These are phyloP conservation scores for Coleophoma eucalyptorum DNA, from an alignment of 2,329 filamentous ascomycete species.

Conservation along the genomic window DNA sequence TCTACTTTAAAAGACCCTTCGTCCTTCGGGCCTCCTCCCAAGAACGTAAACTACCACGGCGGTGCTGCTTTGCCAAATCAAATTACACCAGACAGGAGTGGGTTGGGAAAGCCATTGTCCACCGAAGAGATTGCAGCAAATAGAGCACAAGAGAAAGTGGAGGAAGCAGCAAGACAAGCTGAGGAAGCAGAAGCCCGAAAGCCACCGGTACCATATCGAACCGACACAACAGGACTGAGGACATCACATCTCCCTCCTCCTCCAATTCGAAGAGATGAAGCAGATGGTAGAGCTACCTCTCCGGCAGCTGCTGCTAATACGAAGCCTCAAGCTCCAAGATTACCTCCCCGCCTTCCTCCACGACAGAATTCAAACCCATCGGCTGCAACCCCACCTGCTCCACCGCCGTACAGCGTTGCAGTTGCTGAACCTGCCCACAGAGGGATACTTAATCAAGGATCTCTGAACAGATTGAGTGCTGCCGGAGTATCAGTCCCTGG, in stretches of 20 bases:
- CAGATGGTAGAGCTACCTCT: slow-evolving; percentile 20
- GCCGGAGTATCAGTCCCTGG: slow-evolving; percentile 65
- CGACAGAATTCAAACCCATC: slow-evolving; percentile 30
- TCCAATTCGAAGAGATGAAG: slow-evolving; percentile 39
- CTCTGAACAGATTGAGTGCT: slow-evolving; percentile 51
- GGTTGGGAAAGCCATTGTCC: slow-evolving; percentile 39
- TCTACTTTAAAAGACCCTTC: slow-evolving; percentile 59
- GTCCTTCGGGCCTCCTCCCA: slow-evolving; percentile 65
- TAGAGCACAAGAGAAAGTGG: slow-evolving; percentile 22
- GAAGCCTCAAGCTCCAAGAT: slow-evolving; percentile 21
- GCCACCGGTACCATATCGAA: slow-evolving; percentile 53
- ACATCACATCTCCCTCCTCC: slow-evolving; percentile 58
- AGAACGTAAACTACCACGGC: slow-evolving; percentile 34
- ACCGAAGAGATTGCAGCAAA: slow-evolving; percentile 26
- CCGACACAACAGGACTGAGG: slow-evolving; percentile 56
- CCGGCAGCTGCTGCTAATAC: slow-evolving; percentile 14
- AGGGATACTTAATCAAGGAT: slow-evolving; percentile 33
- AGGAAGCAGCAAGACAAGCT: slow-evolving; percentile 19
- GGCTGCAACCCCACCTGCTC: slow-evolving; percentile 31
- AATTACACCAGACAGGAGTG: slow-evolving; percentile 29
- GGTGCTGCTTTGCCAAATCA: slow-evolving; percentile 21
- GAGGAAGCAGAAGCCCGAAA: slow-evolving; percentile 22
- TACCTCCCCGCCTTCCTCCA: slow-evolving; percentile 59
- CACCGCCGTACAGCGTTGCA: slow-evolving; percentile 28
- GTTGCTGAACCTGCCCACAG: slow-evolving; percentile 22